Evolutionary conservation across 1,139 yeast species (phyloP), one percentile per base, ranked within the genome.

Genomic region (Lodderomyces theae): DNA sequence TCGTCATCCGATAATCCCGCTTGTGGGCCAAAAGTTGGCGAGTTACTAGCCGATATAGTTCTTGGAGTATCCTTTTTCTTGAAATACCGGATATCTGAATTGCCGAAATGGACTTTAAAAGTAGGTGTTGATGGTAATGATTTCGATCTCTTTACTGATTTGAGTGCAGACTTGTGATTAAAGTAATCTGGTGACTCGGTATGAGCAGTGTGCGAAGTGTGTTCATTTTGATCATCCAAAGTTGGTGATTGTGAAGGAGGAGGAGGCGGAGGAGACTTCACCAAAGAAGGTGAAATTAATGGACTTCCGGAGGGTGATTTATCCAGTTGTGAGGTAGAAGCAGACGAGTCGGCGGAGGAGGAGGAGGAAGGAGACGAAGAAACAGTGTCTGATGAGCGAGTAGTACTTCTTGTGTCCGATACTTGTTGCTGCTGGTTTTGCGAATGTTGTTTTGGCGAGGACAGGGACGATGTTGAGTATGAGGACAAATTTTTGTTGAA

Each of bases 51-150:
- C 39, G 85, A 77, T 18, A 87, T 86, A 1, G 94, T 89, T 2
- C 77, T 68, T 15, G 96, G 96, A 40, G 73, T 75, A 56, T 87
- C 95, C 36, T 75, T 69, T 51, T 82, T 77, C 49, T 80, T 72
- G 60, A 88, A 87, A 56, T 84, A 85, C 38, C 86, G 72, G 28
- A 86, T 79, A 51, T 85, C 88, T 34, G 76, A 74, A 18, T 72
- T 67, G 34, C 90, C 94, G 61, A 87, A 87, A 60, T 87, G 92
- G 19, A 87, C 96, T 50, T 87, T 87, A 47, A 73, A 71, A 15
- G 85, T 77, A 1, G 86, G 86, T 3, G 94, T 82, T 1, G 84
- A 67, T 2, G 96, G 96, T 66, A 86, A 72, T 10, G 89, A 81
- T 50, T 73, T 72, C 25, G 74, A 57, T 42, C 86, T 64, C 17